A percentile compares a stretch with the other conserved stretches of the same genome.
These are phyloP conservation scores for Mucor ambiguus DNA, from an alignment of 371 early-diverging fungal species.

Conservation along the genomic window DNA sequence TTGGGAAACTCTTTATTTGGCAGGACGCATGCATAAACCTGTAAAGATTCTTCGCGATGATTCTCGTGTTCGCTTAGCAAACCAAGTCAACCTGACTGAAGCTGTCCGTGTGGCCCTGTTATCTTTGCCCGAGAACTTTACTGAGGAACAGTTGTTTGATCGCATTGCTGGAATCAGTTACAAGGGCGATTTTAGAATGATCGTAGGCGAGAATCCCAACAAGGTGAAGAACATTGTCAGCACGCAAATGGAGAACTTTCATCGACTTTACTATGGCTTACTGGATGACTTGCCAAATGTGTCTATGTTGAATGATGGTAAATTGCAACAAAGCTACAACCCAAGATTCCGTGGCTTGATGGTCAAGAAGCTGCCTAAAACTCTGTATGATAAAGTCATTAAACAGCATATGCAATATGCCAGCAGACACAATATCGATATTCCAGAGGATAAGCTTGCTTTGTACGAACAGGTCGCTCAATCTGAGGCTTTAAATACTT, in stretches of 20 bases:
- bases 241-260: constrained; percentile 78
- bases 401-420: constrained; percentile 34
- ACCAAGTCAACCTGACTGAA: constrained; percentile 85
- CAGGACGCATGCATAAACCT: constrained; percentile 98
- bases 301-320: constrained; percentile 58
- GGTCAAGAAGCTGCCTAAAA: constrained; percentile 70
- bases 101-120: constrained; percentile 87
- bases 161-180: constrained; percentile 91
- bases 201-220: constrained; percentile 91
- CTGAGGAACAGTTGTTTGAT: constrained; percentile 79
- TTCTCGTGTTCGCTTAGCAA: constrained; percentile 82
- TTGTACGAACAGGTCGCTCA: constrained; percentile 49
- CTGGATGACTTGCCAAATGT: constrained; percentile 82
- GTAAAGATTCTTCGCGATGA: constrained; percentile 89
- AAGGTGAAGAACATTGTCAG: constrained; percentile 93
- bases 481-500: constrained; percentile 37
- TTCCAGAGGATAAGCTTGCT: constrained; percentile 42
- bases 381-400: constrained; percentile 53
- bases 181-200: constrained; percentile 91
- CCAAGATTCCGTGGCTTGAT: constrained; percentile 62
- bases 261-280: constrained; percentile 77
- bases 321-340: constrained; percentile 65
- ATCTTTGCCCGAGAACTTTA: constrained; percentile 81
- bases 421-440: constrained; percentile 20
- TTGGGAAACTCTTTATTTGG: constrained; percentile 95